phyloP scores from a whole-genome alignment of 2,329 filamentous ascomycete species.

The Fusarium succisae region DNA sequence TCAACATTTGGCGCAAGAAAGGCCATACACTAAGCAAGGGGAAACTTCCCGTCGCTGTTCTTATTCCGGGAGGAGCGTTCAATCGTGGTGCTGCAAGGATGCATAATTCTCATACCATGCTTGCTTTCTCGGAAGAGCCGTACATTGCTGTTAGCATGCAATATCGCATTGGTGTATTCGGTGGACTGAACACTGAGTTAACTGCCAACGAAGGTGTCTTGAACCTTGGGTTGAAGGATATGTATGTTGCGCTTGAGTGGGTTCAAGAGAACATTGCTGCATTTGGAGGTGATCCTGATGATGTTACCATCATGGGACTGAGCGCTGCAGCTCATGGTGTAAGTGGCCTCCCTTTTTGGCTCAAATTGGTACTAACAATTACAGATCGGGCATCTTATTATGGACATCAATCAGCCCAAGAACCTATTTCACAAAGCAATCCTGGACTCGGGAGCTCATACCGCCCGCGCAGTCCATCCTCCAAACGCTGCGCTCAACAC shows the following conservation, averaged over 20 bases:
- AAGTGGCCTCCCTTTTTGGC: background rate
- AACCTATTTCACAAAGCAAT: constrained; percentile 47
- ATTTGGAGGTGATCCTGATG: constrained; percentile 59
- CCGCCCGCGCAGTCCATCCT: constrained; percentile 43
- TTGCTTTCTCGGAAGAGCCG: constrained; percentile 57
- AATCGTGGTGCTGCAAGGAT: constrained; percentile 46
- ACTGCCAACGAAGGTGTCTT: constrained; percentile 61
- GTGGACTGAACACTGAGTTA: constrained; percentile 64
- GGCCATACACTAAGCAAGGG: constrained; percentile 21
- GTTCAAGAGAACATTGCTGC: constrained; percentile 60
- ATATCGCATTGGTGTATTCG: constrained; percentile 63
- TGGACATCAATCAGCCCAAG: constrained; percentile 46
- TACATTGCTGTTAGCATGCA: constrained; percentile 60
- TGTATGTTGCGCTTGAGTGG: constrained; percentile 59
- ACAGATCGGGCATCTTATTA: constrained; percentile 46
- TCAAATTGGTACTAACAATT: background rate
- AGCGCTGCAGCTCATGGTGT: constrained; percentile 49
- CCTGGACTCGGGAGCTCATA: constrained; percentile 46
- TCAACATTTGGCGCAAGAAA: constrained; percentile 39
- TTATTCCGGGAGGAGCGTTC: constrained; percentile 46
- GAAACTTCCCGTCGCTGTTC: constrained; percentile 40
- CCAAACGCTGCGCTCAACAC: constrained; percentile 40
- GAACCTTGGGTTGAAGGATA: constrained; percentile 64
- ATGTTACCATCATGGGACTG: constrained; percentile 59
- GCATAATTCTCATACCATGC: constrained; percentile 58